Evolutionary conservation across 2,329 filamentous ascomycete genomes (phyloP).

Genomic region (Gremmenia infestans): DNA sequence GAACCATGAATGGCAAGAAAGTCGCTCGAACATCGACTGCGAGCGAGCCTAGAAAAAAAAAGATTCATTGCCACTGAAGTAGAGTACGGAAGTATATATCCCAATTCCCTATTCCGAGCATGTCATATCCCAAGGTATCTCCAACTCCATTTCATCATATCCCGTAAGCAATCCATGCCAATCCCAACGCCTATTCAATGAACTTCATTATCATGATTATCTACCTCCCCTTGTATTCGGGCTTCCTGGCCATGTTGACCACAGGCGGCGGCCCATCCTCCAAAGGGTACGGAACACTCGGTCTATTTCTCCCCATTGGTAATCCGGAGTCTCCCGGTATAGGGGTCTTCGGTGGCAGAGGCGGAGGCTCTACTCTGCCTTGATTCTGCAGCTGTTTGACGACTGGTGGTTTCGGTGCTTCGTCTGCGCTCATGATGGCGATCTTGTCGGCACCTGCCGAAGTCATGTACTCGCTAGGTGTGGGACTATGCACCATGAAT

Average conservation of each 20-base stretch:
- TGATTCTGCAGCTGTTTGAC: constrained; percentile 5
- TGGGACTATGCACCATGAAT: constrained; percentile 51
- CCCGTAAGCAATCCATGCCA: neutral
- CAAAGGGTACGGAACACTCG: constrained; percentile 62
- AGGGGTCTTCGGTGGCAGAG: constrained; percentile 72
- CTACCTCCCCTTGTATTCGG: constrained; percentile 35
- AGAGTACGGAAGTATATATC: neutral
- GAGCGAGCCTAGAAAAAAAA: neutral
- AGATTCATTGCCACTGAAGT: neutral
- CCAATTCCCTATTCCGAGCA: neutral
- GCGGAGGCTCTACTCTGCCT: constrained; percentile 53
- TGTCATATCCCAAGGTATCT: neutral
- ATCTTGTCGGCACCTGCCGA: constrained; percentile 64
- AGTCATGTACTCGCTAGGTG: constrained; percentile 53
- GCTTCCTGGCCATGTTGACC: constrained; percentile 83
- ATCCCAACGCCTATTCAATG: neutral
- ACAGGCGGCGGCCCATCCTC: constrained; percentile 75
- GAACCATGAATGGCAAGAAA: no score
- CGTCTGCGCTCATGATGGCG: constrained; percentile 55
- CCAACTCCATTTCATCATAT: neutral
- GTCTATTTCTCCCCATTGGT: constrained; percentile 19
- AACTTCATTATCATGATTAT: neutral
- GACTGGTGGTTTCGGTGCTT: constrained; percentile 43
- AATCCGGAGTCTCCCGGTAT: constrained; percentile 46
- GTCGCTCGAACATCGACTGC: no score